Evolutionary conservation across 495 filamentous ascomycete species (phyloP), one percentile per base, ranked within the genome.

Genomic region (Tuber umbilicatum): DNA sequence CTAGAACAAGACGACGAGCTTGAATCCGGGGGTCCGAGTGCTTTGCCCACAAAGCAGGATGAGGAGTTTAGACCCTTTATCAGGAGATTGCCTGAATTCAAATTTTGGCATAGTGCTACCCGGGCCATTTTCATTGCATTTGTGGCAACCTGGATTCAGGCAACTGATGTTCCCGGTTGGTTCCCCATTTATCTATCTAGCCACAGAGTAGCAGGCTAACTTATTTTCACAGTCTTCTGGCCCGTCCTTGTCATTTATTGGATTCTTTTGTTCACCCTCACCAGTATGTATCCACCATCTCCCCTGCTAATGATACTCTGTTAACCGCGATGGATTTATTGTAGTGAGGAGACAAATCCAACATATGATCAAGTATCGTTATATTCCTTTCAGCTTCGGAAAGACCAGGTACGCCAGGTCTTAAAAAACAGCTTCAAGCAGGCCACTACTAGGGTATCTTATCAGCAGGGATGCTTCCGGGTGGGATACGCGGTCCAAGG

Each of bases 311-410:
- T 64, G 31, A 75, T 69, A n/a, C 55, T 16, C 72, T 75, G 40
- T 68, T 77, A 72, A 73, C 84, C 85, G 0, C 31, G 10, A 35
- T 47, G 71, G 41, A 78, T 50, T 6, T 37, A 43, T 75, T 12
- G 47, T 78, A 97, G 93, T 99, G 95, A 89, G 95, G 82, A 91
- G 94, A 85, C 95, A 99, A 85, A 99, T 99, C 75, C 95, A 99
- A 87, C 94, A 97, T 85, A 99, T 99, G 95, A 97, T 99, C 89
- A 99, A 98, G 86, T 99, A 99, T 86, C 93, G 95, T 85, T 99
- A 97, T 83, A 93, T 97, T 41, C 94, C 94, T 60, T 97, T 97
- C 87, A 90, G 93, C 27, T 90, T 97, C 78, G 94, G 94, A 83
- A 97, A 97, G 89, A 88, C 92, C 40, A 88, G 89, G 74, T 97